Evolutionary conservation across 495 filamentous ascomycete species (phyloP).

Genomic region (Schizothecium vesticola): DNA sequence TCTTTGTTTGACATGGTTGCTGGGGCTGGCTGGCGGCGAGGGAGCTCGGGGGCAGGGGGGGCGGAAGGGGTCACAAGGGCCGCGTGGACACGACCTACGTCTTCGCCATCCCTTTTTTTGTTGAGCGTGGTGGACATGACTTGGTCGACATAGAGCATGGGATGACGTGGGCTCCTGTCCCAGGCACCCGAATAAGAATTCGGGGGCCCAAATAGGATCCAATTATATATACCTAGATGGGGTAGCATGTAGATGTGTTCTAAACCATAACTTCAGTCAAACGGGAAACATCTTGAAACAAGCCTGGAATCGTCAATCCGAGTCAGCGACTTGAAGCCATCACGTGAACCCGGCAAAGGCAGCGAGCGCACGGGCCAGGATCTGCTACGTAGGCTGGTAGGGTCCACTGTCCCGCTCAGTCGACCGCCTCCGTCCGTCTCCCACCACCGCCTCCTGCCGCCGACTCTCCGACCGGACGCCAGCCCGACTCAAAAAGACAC

Average conservation of each 20-base stretch:
- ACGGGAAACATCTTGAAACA: background rate
- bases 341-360: slow-evolving; percentile 14
- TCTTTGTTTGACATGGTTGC: background rate
- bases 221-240: background rate
- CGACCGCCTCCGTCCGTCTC: background rate
- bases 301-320: background rate
- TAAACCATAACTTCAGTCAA: background rate
- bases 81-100: background rate
- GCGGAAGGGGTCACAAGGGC: background rate
- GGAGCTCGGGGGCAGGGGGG: background rate
- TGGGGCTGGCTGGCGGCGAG: background rate
- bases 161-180: background rate
- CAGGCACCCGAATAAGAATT: background rate
- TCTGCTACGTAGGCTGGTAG: slow-evolving; percentile 13
- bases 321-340: background rate
- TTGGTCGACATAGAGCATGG: background rate
- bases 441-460: background rate
- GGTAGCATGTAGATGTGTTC: background rate
- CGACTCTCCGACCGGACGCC: background rate
- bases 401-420: background rate
- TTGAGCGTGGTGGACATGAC: background rate
- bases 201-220: background rate
- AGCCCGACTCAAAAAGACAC: background rate
- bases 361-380: slow-evolving; percentile 12
- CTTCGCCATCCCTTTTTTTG: background rate